These are phyloP conservation scores for Fraxinus sp. DNA, from an alignment of 305 asterid species.

Conservation along the genomic window DNA sequence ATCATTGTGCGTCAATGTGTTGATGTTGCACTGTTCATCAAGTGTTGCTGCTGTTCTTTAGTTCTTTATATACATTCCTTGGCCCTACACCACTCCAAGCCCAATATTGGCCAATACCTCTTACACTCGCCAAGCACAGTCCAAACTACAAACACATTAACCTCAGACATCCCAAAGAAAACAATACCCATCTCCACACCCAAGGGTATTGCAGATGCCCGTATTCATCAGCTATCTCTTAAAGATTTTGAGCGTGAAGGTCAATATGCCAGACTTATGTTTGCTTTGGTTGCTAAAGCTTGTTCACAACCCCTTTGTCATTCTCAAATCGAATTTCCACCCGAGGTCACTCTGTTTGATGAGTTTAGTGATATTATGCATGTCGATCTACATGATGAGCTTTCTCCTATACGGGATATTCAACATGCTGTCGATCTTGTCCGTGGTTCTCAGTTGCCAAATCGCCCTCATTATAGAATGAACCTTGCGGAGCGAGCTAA, in stretches of 20 bases:
- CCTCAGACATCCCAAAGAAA: neutral
- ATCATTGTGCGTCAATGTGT: no score
- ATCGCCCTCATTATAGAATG: neutral
- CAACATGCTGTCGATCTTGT: neutral
- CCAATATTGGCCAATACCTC: no score
- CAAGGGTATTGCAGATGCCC: neutral
- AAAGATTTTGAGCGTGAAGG: neutral
- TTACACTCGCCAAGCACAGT: no score
- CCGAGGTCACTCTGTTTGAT: neutral
- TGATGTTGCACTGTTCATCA: no score
- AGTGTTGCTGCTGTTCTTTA: no score
- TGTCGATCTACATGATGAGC: neutral
- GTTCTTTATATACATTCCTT: no score
- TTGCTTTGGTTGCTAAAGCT: neutral
- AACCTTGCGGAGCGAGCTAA: no score
- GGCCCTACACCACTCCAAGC: no score
- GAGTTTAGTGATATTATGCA: neutral
- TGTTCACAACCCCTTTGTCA: neutral
- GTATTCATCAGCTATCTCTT: neutral
- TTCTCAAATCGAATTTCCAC: neutral
- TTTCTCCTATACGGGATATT: neutral
- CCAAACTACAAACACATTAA: no score
- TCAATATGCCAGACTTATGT: neutral
- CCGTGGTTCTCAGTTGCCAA: neutral
- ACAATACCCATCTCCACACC: neutral